Percentiles rank a stretch among this genome's conserved stretches.
These are phyloP conservation scores for Thalassiosira mediterranea DNA, from an alignment of 352 stramenopile species.

Conservation along the genomic window DNA sequence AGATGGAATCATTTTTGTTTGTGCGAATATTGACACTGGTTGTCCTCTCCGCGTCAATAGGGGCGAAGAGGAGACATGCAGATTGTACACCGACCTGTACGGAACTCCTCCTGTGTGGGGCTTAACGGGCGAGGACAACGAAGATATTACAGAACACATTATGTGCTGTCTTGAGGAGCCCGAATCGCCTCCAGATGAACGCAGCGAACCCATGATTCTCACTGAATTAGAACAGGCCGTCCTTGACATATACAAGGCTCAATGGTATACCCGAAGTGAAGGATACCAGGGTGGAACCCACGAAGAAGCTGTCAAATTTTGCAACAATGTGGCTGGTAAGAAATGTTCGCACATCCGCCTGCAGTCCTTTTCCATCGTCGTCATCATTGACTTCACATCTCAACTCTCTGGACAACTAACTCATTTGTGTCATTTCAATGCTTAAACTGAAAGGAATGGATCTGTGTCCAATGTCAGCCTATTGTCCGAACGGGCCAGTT, in stretches of 20 bases:
- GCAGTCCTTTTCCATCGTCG: no score
- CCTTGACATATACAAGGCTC: constrained; percentile 23
- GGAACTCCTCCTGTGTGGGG: constrained; percentile 13
- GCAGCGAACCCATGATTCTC: not conserved
- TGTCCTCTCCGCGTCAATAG: no score
- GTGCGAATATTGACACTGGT: no score
- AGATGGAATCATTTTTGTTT: not conserved
- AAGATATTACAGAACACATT: constrained; percentile 33
- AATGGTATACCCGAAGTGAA: constrained; percentile 34
- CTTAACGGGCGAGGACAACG: constrained; percentile 25
- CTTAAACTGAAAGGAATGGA: no score
- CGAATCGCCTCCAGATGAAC: not conserved
- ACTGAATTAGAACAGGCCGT: constrained; percentile 16
- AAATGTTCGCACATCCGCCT: no score
- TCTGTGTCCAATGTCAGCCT: constrained; percentile 21
- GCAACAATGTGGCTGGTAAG: constrained; percentile 20
- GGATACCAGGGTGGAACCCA: constrained; percentile 40
- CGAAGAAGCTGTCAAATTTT: constrained; percentile 40
- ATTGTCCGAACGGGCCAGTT: constrained; percentile 20
- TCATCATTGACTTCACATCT: no score
- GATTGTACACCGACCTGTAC: not conserved
- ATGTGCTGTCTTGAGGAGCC: constrained; percentile 33
- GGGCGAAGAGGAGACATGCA: not conserved
- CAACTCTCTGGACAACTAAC: no score
- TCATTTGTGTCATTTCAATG: no score